These are phyloP conservation scores for Bretschneidera sinensis DNA, from an alignment of 345 rosid species.

Conservation along the genomic window DNA sequence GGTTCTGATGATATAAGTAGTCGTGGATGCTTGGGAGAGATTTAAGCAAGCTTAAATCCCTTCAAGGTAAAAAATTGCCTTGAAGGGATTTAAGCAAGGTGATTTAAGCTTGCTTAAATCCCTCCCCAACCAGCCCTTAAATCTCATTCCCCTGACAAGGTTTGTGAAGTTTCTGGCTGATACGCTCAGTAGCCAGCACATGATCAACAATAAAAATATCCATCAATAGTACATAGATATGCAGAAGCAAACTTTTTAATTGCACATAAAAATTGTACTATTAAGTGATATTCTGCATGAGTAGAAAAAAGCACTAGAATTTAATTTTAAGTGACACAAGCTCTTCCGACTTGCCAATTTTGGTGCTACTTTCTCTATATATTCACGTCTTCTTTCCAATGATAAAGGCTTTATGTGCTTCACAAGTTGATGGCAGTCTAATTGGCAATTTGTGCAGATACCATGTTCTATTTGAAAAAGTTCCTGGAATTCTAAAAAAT, in stretches of 20 bases:
- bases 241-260: neutral
- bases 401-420: conserved; percentile 64
- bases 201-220: neutral
- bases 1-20: too few species aligned
- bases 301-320: conserved; percentile 7
- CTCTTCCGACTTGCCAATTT: conserved; percentile 52
- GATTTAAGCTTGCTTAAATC: too few species aligned
- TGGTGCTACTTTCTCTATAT: conserved; percentile 63
- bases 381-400: conserved; percentile 47
- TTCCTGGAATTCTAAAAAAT: conserved; percentile 45
- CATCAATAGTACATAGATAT: conserved; percentile 3
- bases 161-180: neutral
- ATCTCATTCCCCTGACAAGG: too few species aligned
- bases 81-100: too few species aligned
- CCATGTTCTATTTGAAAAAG: conserved; percentile 88
- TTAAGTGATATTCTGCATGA: conserved; percentile 1
- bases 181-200: neutral
- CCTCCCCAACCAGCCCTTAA: too few species aligned
- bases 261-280: neutral
- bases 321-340: conserved; percentile 55
- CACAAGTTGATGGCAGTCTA: conserved; percentile 88
- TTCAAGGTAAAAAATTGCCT: too few species aligned
- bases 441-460: conserved; percentile 68
- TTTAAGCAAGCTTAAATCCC: too few species aligned
- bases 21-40: too few species aligned